Percentiles rank a stretch among this genome's conserved stretches.
These are phyloP conservation scores for Ustulina deusta DNA, from an alignment of 2,329 filamentous ascomycete species.

Conservation along the genomic window DNA sequence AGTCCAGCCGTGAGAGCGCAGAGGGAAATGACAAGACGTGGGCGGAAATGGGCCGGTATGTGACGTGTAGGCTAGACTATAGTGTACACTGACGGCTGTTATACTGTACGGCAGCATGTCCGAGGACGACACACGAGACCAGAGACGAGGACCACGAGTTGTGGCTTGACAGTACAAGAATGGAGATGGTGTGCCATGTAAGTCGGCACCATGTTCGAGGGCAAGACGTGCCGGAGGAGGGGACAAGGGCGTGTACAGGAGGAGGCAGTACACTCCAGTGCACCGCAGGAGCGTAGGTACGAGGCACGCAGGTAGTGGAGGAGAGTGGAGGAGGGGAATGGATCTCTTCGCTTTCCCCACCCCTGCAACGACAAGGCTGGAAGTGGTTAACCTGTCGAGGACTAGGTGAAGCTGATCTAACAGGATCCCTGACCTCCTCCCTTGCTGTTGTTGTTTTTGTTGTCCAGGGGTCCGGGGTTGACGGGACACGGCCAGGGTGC, in stretches of 20 bases:
- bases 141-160: constrained; percentile 20
- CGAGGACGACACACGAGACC: constrained; percentile 28
- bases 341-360: constrained; percentile 44
- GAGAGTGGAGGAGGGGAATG: constrained; percentile 44
- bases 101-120: constrained; percentile 21
- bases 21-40: constrained; percentile 29
- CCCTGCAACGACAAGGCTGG: constrained; percentile 51
- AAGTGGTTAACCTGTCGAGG: constrained; percentile 45
- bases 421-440: constrained; percentile 42
- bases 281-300: background rate
- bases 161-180: constrained; percentile 45
- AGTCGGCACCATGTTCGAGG: constrained; percentile 4
- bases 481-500: constrained; percentile 42
- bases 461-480: constrained; percentile 46
- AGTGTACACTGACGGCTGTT: background rate
- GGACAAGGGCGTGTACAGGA: constrained; percentile 7
- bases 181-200: background rate
- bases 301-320: background rate
- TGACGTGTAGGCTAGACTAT: constrained; percentile 20
- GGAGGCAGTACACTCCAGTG: background rate
- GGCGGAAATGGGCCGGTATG: constrained; percentile 30
- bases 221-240: constrained; percentile 45
- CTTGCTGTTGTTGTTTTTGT: constrained; percentile 26
- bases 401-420: constrained; percentile 43
- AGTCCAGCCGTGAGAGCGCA: constrained; percentile 5